Evolutionary conservation across 441 rosid genomes (phyloP), one percentile per base, ranked within the genome.

Genomic region (Viola pubescens): DNA sequence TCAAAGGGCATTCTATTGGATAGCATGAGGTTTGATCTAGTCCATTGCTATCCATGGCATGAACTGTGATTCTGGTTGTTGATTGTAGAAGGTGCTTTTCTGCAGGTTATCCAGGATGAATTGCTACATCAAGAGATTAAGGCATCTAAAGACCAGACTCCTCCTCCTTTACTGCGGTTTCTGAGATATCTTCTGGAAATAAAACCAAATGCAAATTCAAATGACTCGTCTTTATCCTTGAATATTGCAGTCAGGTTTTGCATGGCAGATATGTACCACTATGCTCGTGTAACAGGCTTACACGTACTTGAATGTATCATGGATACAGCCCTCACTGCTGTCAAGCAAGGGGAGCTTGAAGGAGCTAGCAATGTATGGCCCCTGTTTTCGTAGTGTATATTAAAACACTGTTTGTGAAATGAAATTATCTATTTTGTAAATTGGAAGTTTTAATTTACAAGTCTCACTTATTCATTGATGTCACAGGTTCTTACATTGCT

Each of bases 321-420:
- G 92, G 83, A 81, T 70, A 72, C 82, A 48, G 75, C 88, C 60
- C 78, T 94, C 67, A 82, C 96, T 52, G 80, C 78, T 51, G 66
- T 90, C 58, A 85, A 77, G 82, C 79, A 67, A 79, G 95, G 82
- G 73, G 78, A 74, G 66, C 87, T 94, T 70, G 76, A 82, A 78
- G 96, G 86, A 71, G 97, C 95, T 77, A 75, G 79, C 71, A 80
- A 88, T 82, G 98, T 90, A 85, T 42, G 96, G 75, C 67, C 68
- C n/a, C 66, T 55, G 39, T 54, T 71, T 62, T 68, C 62, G n/a
- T 59, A 61, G 34, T 75, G 70, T 56, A 63, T 50, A 56, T 67
- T 69, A 59, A 60, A 61, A 71, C 52, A 60, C 56, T 51, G 51
- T 47, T 54, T 62, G 49, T 48, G 50, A 51, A 69, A 68, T 39